Base-by-base conservation (phyloP, 2,329 filamentous ascomycete genomes). In the Arachnomyces sp. region DNA sequence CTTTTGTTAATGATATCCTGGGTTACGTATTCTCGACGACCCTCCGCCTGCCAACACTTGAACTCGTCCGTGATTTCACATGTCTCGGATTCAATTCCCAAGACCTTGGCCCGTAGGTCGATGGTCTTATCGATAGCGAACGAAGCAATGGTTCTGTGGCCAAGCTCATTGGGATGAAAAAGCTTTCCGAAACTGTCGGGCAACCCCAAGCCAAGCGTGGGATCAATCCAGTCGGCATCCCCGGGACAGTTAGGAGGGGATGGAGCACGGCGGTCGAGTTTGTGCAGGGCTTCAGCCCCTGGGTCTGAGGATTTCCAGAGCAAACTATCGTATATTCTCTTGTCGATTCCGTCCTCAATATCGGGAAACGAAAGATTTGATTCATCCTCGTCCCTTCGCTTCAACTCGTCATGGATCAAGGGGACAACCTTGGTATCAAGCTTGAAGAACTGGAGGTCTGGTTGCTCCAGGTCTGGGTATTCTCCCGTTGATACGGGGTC, bases 361-460 rank as follows among this genome's bases (percentile, higher is more conserved):
- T n/a, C n/a, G n/a, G n/a, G n/a, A n/a, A n/a, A n/a, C n/a, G n/a
- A n/a, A n/a, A n/a, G n/a, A n/a, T n/a, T n/a, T n/a, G n/a, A n/a
- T 37, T 18, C 35, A 20, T 38, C 36, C 5, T 39, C n/a, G 16
- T 39, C 36, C 12, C 20, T 30, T 15, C 13, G 36, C 14, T 35
- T 51, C 33, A 39, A 36, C n/a, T 32, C 47, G 14, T 13, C 15
- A 25, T 28, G 25, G 31, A 35, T 33, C 36, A 25, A 40, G 30
- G 8, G 16, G 28, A 37, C 34, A 29, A 7, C 36, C 3, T 43
- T 12, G 13, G 47, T 57, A 43, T 53, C 45, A 15, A 40, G 46
- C 45, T 63, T 61, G 51, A 64, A 49, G 43, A 64, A 64, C 11
- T 54, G 53, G 43, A 62, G 38, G 14, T 61, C 48, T 1, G 48